Evolutionary conservation across 139 green algal species (phyloP).

Genomic region (Closterium sp.): DNA sequence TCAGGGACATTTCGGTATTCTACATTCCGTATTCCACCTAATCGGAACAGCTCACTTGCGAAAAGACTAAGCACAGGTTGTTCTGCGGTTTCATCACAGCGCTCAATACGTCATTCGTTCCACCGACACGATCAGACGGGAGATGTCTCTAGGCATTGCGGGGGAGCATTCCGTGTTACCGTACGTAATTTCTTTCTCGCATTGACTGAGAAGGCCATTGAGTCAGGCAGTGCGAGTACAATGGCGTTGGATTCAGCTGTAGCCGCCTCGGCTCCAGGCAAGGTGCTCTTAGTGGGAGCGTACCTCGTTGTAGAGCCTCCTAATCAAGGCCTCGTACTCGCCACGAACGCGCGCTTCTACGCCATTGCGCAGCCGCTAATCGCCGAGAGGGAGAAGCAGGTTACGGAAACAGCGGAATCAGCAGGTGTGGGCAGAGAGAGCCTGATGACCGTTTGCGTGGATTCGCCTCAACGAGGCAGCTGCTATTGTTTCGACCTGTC

Average conservation of each 20-base stretch:
- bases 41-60: no score
- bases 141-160: no score
- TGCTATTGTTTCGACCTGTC: neutral
- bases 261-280: conserved; percentile 44
- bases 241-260: neutral
- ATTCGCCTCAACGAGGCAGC: neutral
- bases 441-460: neutral
- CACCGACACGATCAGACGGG: no score
- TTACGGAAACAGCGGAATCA: neutral
- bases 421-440: neutral
- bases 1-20: no score
- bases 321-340: conserved; percentile 37
- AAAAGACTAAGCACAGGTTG: no score
- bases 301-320: conserved; percentile 46
- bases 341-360: conserved; percentile 44
- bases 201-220: neutral
- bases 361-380: conserved; percentile 11
- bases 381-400: neutral
- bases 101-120: no score
- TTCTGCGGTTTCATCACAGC: no score
- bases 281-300: conserved; percentile 43
- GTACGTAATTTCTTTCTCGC: neutral
- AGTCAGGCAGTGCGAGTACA: neutral
- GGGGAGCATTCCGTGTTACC: no score
- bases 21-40: no score